Base-by-base conservation (phyloP, 805 yeast species). In the Candida montana region DNA sequence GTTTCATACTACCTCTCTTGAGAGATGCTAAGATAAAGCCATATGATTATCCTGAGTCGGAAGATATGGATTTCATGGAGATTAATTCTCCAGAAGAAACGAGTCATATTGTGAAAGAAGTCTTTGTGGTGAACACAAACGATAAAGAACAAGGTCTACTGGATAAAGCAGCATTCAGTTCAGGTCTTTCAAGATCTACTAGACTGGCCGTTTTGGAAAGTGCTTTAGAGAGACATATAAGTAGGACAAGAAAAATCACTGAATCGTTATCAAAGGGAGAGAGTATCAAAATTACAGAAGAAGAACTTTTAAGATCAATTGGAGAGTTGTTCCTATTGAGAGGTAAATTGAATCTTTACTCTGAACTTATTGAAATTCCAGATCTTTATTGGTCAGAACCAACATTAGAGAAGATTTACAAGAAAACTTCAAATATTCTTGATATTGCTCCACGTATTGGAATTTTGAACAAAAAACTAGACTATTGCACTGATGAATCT, bases 351-450 rank as follows among this genome's bases (percentile, higher is more conserved):
- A 90, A 90, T 52, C 64, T 90, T 26, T 88, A 90, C 60, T 83
- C 91, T 9, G 96, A 89, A 54, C 70, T 90, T 45, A 86, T 87
- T 24, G 96, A 89, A 52, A 87, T 95, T 0, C 97, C 97, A 0
- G 97, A 90, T 59, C 63, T 88, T 33, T 90, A 89, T 61, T 90
- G 97, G 97, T 75, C 87, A 35, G 96, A 89, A 56, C 95, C 96
- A 1, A 77, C 79, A 27, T 66, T 90, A 40, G 97, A 90, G 56
- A 71, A 72, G 40, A 77, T 88, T 9, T 90, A 87, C 60, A 75
- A 79, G 37, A 71, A 76, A 16, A 79, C 87, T 7, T 83, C 95
- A 0, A 74, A 74, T 36, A 76, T 75, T 18, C 66, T 90, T 42
- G 97, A 90, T 53, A 79, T 90, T 24, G 70, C 72, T 24, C 84